phyloP scores from a whole-genome alignment of 2,329 filamentous ascomycete genomes.

The Arthroderma uncinatum region DNA sequence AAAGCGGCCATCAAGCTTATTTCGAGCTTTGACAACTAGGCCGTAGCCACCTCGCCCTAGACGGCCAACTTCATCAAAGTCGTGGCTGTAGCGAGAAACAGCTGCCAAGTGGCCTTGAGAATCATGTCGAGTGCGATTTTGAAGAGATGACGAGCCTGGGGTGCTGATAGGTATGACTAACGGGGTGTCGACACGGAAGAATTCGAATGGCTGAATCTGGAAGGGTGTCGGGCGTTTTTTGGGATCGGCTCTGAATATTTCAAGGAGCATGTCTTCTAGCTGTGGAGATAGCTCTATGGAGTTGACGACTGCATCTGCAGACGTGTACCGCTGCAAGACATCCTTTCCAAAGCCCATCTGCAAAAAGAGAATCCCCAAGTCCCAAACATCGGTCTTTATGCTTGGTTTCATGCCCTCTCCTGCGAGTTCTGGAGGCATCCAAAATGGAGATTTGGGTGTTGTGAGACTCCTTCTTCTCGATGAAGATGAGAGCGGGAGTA shows the following conservation, averaged over 20 bases:
- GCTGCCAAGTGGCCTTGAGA: slow-evolving; percentile 46
- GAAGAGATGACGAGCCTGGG: slow-evolving; percentile 23
- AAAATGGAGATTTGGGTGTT: slow-evolving; percentile 66
- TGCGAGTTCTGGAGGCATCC: slow-evolving; percentile 68
- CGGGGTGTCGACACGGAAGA: slow-evolving; percentile 33
- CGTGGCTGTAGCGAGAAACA: slow-evolving; percentile 69
- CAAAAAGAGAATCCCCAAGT: slow-evolving; percentile 78
- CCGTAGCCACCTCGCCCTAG: slow-evolving; percentile 92
- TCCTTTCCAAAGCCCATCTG: slow-evolving; percentile 90
- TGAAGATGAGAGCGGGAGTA: slow-evolving; percentile 39
- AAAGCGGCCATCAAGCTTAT: slow-evolving; percentile 83
- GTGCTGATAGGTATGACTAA: slow-evolving; percentile 22
- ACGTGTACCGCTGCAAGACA: slow-evolving; percentile 63
- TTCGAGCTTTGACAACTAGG: slow-evolving; percentile 87
- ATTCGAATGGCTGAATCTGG: slow-evolving; percentile 48
- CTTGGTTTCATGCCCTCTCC: slow-evolving; percentile 45
- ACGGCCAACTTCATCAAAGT: slow-evolving; percentile 81
- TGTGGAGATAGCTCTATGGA: slow-evolving; percentile 61
- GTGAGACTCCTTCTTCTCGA: slow-evolving; percentile 24
- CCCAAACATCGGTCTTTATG: slow-evolving; percentile 87
- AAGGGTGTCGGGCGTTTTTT: slow-evolving; percentile 80
- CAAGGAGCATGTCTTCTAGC: slow-evolving; percentile 66
- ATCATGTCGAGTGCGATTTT: slow-evolving; percentile 49
- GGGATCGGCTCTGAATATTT: slow-evolving; percentile 73
- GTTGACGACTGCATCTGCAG: slow-evolving; percentile 62